Evolutionary conservation across 2,329 filamentous ascomycete genomes (phyloP).

Genomic region (Calonectria pauciramosa): DNA sequence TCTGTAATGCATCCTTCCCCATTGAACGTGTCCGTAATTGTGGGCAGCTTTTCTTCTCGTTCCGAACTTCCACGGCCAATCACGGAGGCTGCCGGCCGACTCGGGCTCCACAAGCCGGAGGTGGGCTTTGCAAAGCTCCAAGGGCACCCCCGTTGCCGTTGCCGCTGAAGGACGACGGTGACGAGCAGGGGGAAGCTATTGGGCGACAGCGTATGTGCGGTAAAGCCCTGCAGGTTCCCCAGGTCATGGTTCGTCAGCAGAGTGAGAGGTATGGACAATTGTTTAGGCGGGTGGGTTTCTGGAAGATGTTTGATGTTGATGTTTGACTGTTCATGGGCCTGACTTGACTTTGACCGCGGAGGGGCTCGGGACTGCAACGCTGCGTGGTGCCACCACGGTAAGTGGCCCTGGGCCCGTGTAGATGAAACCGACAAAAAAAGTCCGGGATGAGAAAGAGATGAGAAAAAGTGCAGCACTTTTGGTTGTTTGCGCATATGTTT

Average conservation of each 20-base stretch:
- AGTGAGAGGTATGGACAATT: neutral
- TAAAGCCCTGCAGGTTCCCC: constrained; percentile 6
- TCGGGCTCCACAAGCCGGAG: constrained; percentile 32
- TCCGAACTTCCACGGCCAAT: constrained; percentile 38
- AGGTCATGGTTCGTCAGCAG: neutral
- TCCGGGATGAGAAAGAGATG: neutral
- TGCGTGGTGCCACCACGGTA: neutral
- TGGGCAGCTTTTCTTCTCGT: constrained; percentile 16
- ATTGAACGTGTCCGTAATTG: constrained; percentile 15
- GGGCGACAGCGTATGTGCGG: neutral
- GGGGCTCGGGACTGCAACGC: neutral
- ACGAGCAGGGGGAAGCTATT: neutral
- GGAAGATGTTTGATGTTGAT: constrained; percentile 16
- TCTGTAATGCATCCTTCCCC: neutral
- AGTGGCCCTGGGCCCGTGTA: neutral
- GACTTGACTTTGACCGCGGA: neutral
- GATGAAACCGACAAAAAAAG: neutral
- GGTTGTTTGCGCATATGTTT: neutral
- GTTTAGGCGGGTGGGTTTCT: neutral
- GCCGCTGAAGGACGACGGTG: neutral
- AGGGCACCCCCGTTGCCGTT: constrained; percentile 31
- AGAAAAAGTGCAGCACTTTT: neutral
- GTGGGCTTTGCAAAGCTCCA: constrained; percentile 15
- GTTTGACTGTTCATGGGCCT: constrained; percentile 8
- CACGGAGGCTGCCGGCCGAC: constrained; percentile 40